Evolutionary conservation across 495 filamentous ascomycete genomes (phyloP).

Genomic region (Xylaria intraflava): DNA sequence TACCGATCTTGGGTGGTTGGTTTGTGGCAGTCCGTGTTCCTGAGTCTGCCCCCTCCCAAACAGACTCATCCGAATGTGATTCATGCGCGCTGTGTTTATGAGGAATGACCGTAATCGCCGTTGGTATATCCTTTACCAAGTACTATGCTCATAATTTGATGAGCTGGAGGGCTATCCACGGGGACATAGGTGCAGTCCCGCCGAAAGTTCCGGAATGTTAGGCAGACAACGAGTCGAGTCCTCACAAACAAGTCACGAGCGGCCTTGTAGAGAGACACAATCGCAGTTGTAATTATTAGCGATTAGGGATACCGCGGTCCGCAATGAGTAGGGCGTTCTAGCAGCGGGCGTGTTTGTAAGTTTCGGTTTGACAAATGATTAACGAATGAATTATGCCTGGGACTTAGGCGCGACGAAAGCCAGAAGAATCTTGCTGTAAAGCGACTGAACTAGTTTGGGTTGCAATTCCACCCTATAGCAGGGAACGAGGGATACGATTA

Average conservation of each 20-base stretch:
- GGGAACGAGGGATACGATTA: not conserved
- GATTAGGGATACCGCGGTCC: not conserved
- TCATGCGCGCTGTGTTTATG: conserved; percentile 9
- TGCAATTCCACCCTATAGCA: not conserved
- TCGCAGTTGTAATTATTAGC: not conserved
- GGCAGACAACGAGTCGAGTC: conserved; percentile 12
- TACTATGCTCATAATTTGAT: not conserved
- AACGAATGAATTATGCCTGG: conserved; percentile 1
- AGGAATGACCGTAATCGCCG: not conserved
- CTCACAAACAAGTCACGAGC: conserved; percentile 1
- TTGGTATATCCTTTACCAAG: not conserved
- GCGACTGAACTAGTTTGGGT: not conserved
- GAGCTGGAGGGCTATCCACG: not conserved
- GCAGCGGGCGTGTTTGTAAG: not conserved
- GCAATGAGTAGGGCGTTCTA: not conserved
- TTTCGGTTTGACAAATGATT: not conserved
- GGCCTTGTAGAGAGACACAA: not conserved
- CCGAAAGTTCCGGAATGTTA: not conserved
- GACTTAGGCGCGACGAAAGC: not conserved
- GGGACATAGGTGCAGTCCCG: not conserved
- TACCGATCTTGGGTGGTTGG: not conserved
- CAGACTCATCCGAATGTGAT: conserved; percentile 16
- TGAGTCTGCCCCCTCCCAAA: conserved; percentile 11
- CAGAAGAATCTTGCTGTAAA: not conserved
- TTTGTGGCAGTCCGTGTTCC: conserved; percentile 3